Base-by-base conservation (phyloP, 1,284 basidiomycete genomes). In the Spongiforma sp. region DNA sequence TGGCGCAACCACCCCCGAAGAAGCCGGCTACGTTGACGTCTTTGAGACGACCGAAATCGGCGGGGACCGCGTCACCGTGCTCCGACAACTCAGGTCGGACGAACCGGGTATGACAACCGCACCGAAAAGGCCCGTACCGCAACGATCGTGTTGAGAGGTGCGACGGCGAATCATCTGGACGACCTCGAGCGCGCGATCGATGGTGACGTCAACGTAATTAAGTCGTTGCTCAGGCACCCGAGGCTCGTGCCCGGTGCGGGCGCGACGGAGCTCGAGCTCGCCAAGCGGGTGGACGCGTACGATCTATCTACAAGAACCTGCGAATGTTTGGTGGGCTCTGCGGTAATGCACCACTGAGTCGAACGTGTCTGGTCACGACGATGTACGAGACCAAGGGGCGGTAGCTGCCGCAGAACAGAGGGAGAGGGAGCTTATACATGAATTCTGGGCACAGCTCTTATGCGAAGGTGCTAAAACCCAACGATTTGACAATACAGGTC, bases 31-130 rank as follows among this genome's bases (percentile, higher is more conserved):
- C 74, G 89, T 98, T 68, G 97, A 99, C 76, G 85, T 98, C 30
- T 93, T 99, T 74, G 96, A 99, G 84, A 95, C 93, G 39, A 90
- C 92, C 65, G 98, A 99, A 79, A 93, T 99, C 71, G 98, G 98
- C 54, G 98, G 98, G 9, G 98, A 99, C 81, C 91, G 97, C 58
- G 98, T 99, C 41, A 99, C 96, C 2, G 96, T 99, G 0, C 89
- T 99, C 70, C 87, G 97, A 52, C 98, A 99, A 78, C 86, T 93
- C n/a, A 72, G 78, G 7, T 81, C 81, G 21, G 86, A 83, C 34
- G 90, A 93, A 33, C 77, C 77, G 1, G 87, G 26, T 90, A 85
- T 67, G 82, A 87, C 72, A 73, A 84, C 0, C 69, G 76, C n/a
- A 71, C 79, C 30, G 84, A 94, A 76, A 90, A 88, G 78, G 92